phyloP scores from a whole-genome alignment of 2,329 filamentous ascomycete genomes.

The Pseudocercospora pini-densiflorae region DNA sequence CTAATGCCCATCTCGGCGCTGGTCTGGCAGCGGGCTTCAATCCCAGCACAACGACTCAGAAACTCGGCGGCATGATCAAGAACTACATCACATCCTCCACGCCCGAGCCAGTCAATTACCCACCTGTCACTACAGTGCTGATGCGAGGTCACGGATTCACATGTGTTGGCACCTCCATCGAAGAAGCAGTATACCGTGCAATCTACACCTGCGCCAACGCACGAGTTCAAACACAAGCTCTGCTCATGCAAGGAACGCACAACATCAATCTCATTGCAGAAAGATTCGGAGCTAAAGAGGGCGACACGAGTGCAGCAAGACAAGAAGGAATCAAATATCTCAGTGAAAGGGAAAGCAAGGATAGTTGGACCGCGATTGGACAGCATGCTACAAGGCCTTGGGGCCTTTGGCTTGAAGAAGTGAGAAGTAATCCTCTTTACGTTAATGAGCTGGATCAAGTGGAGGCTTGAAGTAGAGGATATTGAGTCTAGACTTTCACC shows the following conservation, averaged over 20 bases:
- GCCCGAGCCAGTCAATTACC: slow-evolving; percentile 25
- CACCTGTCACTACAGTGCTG: slow-evolving; percentile 35
- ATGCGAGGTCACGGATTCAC: slow-evolving; percentile 55
- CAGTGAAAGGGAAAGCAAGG: slow-evolving; percentile 47
- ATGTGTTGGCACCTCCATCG: slow-evolving; percentile 46
- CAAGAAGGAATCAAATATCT: slow-evolving; percentile 49
- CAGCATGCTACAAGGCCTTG: slow-evolving; percentile 45
- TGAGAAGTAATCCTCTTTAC: slow-evolving; percentile 46
- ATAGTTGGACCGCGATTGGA: slow-evolving; percentile 45
- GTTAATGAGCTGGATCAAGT: slow-evolving; percentile 39
- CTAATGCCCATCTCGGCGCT: slow-evolving; percentile 39
- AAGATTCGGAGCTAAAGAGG: slow-evolving; percentile 44
- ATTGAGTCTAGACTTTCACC: neutral
- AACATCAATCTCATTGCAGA: slow-evolving; percentile 46
- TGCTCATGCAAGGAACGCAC: slow-evolving; percentile 42
- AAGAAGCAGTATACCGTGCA: slow-evolving; percentile 52
- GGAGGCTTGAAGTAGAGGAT: neutral
- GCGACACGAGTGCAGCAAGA: slow-evolving; percentile 46
- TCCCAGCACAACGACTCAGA: slow-evolving; percentile 31
- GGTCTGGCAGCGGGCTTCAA: slow-evolving; percentile 41
- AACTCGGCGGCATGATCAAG: slow-evolving; percentile 37
- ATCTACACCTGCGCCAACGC: slow-evolving; percentile 49
- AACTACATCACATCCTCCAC: slow-evolving; percentile 36
- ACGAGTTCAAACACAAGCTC: slow-evolving; percentile 46
- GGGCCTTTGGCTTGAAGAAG: slow-evolving; percentile 50